A percentile compares a stretch with the other conserved stretches of the same genome.
Evolutionary conservation across 768 basidiomycete genomes (phyloP).

Genomic region (Multifurca ochricompacta): DNA sequence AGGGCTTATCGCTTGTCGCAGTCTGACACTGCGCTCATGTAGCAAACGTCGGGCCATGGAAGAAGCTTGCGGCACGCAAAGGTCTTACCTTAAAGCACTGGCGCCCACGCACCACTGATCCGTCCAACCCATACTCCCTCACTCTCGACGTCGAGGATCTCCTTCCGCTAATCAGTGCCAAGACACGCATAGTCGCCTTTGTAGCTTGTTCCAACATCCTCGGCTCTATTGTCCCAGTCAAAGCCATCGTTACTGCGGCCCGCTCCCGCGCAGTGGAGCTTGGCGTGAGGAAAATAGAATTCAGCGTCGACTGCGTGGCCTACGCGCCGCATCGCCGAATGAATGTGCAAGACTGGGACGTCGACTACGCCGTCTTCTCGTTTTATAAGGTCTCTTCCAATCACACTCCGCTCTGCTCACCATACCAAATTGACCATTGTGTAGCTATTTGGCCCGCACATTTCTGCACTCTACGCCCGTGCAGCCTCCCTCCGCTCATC

Average conservation of each 20-base stretch:
- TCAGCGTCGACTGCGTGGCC: constrained; percentile 71
- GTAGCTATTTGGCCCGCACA: constrained; percentile 71
- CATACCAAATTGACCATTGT: not conserved
- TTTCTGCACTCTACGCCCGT: constrained; percentile 58
- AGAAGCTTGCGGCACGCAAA: constrained; percentile 54
- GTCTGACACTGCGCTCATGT: not conserved
- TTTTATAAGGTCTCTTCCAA: constrained; percentile 58
- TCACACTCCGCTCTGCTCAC: not conserved
- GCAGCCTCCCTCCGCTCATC: constrained; percentile 40
- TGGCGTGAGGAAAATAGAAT: constrained; percentile 54
- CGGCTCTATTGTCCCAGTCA: constrained; percentile 56
- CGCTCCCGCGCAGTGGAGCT: constrained; percentile 42
- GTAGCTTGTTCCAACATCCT: constrained; percentile 71
- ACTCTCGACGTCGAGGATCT: constrained; percentile 46
- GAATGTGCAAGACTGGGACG: constrained; percentile 69
- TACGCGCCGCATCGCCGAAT: constrained; percentile 68
- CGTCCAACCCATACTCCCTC: constrained; percentile 60
- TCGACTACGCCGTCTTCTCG: constrained; percentile 65
- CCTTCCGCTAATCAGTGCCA: constrained; percentile 50
- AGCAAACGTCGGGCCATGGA: constrained; percentile 77
- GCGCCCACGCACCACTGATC: constrained; percentile 35
- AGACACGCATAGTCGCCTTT: constrained; percentile 67
- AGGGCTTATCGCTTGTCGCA: not conserved
- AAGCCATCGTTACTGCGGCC: constrained; percentile 45
- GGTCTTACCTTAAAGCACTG: constrained; percentile 53